phyloP scores from a whole-genome alignment of 495 filamentous ascomycete genomes.

The Penicillium tannophilum region DNA sequence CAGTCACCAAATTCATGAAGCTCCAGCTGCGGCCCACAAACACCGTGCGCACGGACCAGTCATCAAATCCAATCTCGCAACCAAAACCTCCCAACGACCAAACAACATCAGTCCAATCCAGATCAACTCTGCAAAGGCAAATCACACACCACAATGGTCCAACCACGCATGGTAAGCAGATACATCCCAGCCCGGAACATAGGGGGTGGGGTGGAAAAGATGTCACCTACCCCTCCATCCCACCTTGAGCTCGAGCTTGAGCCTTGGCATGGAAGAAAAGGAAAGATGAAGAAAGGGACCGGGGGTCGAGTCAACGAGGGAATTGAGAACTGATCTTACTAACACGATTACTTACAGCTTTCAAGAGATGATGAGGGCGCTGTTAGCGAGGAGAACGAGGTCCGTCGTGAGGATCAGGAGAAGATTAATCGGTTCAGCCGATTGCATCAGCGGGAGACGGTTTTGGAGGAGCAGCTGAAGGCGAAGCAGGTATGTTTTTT shows the following conservation, averaged over 20 bases:
- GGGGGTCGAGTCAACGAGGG: neutral
- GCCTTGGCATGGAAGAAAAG: constrained; percentile 11
- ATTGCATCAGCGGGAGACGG: constrained; percentile 80
- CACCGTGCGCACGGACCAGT: neutral
- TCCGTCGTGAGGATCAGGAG: constrained; percentile 95
- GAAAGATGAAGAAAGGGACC: neutral
- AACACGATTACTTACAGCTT: constrained; percentile 56
- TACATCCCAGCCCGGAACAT: neutral
- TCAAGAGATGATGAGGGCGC: constrained; percentile 86
- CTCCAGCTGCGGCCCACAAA: neutral
- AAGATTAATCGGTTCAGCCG: constrained; percentile 98
- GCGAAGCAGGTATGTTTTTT: constrained; percentile 67
- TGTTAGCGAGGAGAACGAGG: constrained; percentile 78
- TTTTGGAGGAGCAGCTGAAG: constrained; percentile 80
- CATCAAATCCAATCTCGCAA: neutral
- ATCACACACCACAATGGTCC: constrained; percentile 39
- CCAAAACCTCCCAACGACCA: neutral
- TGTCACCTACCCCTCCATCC: constrained; percentile 1
- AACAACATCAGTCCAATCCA: neutral
- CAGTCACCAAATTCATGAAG: neutral
- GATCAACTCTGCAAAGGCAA: constrained; percentile 2
- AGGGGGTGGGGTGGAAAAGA: neutral
- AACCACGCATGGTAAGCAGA: constrained; percentile 44
- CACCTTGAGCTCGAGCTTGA: constrained; percentile 2
- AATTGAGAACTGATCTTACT: neutral